Evolutionary conservation across 2,329 filamentous ascomycete genomes (phyloP).

Genomic region (Aspergillus brasiliensis): DNA sequence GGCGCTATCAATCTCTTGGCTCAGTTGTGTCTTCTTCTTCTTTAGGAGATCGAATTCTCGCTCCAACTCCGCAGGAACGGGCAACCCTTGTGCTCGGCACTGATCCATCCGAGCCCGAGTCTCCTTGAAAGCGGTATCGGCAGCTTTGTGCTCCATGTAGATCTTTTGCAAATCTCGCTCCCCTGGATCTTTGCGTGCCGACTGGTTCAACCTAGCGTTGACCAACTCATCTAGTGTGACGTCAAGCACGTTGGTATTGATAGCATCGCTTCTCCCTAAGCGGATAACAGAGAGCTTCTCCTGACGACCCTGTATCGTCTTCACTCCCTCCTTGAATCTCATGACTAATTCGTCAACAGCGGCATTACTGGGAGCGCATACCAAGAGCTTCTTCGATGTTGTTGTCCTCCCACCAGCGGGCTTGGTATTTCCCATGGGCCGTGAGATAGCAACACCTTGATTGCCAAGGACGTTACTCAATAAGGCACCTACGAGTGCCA

Average conservation of each 20-base stretch:
- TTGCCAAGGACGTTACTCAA: conserved; percentile 62
- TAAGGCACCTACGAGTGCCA: conserved; percentile 90
- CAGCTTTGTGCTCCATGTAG: conserved; percentile 66
- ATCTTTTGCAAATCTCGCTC: conserved; percentile 63
- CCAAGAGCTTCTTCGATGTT: conserved; percentile 78
- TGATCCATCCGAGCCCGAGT: conserved; percentile 73
- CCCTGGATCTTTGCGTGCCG: conserved; percentile 46
- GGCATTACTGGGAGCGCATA: conserved; percentile 98
- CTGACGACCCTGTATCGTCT: conserved; percentile 69
- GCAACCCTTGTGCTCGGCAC: conserved; percentile 56
- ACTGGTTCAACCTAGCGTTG: conserved; percentile 64
- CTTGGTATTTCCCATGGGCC: conserved; percentile 42
- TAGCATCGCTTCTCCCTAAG: conserved; percentile 85
- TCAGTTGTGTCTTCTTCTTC: conserved; percentile 73
- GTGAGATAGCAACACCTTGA: conserved; percentile 52
- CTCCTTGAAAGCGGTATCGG: conserved; percentile 67
- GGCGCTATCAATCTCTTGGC: conserved; percentile 80
- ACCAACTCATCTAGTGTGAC: conserved; percentile 94
- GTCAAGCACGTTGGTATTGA: conserved; percentile 84
- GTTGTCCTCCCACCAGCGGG: conserved; percentile 36
- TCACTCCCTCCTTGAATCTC: conserved; percentile 84
- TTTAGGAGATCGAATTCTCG: conserved; percentile 78
- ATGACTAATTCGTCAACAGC: conserved; percentile 95
- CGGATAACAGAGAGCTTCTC: conserved; percentile 86
- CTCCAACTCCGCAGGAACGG: conserved; percentile 58